Conservation (phyloP, 2,329 filamentous ascomycete species). For the Colletotrichum salicis region DNA sequence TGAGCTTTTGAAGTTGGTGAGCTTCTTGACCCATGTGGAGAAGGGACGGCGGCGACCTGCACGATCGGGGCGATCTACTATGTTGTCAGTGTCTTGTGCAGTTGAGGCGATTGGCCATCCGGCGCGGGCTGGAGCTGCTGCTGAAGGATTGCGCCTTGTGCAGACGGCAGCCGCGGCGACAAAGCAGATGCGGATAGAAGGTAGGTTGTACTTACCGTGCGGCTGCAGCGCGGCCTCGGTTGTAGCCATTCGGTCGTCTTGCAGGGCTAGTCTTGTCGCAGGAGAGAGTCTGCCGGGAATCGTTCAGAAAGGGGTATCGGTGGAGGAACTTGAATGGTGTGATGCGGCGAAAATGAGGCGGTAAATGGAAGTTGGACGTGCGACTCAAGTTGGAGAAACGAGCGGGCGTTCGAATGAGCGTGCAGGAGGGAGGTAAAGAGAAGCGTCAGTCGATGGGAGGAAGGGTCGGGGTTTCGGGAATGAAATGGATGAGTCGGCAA, state of each 20-base stretch:
- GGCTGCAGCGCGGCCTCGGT: slow-evolving; percentile 36
- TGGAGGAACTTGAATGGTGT: neutral
- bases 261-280: neutral
- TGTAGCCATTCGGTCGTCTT: slow-evolving; percentile 38
- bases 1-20: slow-evolving; percentile 82
- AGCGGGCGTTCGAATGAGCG: neutral
- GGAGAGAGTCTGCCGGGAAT: neutral
- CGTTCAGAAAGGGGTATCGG: neutral
- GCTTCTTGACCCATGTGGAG: slow-evolving; percentile 91
- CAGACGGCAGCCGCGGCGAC: neutral
- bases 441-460: neutral
- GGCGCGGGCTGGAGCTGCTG: neutral
- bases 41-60: slow-evolving; percentile 83
- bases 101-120: slow-evolving; percentile 34
- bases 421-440: neutral
- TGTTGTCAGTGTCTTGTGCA: slow-evolving; percentile 44
- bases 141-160: neutral
- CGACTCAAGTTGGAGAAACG: neutral
- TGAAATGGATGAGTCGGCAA: neutral
- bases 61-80: slow-evolving; percentile 72
- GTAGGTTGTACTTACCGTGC: slow-evolving; percentile 35
- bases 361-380: neutral
- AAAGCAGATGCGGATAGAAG: neutral
- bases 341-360: neutral
- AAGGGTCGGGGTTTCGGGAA: slow-evolving; percentile 1